These are phyloP conservation scores for Galerina sulciceps DNA, from an alignment of 768 basidiomycete species.

Conservation along the genomic window DNA sequence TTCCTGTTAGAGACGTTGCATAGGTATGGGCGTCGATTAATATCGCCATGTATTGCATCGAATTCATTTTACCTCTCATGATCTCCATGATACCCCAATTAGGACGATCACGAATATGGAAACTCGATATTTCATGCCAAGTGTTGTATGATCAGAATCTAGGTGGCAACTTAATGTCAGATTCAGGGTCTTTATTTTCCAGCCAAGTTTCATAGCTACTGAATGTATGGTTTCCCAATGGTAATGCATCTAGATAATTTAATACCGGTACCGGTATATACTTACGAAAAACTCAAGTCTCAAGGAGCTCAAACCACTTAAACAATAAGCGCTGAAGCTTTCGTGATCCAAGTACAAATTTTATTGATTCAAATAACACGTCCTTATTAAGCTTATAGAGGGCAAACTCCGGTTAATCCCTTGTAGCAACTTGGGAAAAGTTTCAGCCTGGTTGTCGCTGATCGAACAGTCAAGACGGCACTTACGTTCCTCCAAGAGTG, in stretches of 20 bases:
- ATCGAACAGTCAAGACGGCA: not conserved
- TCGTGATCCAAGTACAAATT: not conserved
- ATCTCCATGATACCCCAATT: too few relatives aligned
- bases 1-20: not conserved
- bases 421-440: slow-evolving; percentile 8
- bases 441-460: not conserved
- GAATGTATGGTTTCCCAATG: not conserved
- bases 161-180: too few relatives aligned
- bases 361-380: not conserved
- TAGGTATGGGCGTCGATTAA: not conserved
- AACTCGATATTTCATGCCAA: too few relatives aligned
- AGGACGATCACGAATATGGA: too few relatives aligned
- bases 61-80: not conserved
- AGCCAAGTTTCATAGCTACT: too few relatives aligned
- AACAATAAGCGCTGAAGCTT: not conserved
- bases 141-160: too few relatives aligned
- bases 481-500: slow-evolving; percentile 16
- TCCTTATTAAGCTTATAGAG: not conserved
- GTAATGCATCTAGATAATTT: not conserved
- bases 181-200: too few relatives aligned
- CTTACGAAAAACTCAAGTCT: too few relatives aligned
- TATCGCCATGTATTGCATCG: too few relatives aligned
- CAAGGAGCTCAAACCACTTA: not conserved
- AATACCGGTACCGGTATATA: not conserved
- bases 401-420: slow-evolving; percentile 11